Conservation (phyloP, 2,329 filamentous ascomycete species). For the Pseudogymnoascus sp. region DNA sequence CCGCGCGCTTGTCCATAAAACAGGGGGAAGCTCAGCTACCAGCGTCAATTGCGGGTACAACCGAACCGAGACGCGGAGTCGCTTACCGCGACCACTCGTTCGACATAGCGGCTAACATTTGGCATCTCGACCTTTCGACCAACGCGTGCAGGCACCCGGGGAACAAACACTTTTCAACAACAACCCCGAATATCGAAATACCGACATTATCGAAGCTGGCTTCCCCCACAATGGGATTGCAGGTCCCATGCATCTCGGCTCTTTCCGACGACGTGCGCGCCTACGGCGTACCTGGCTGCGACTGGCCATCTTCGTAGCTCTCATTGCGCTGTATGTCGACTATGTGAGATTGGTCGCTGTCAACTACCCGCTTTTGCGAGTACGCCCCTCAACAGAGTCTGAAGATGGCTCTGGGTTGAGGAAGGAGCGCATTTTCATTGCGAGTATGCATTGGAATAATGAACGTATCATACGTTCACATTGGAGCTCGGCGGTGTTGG, state of each 20-base stretch:
- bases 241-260: conserved; percentile 12
- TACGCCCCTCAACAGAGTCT: conserved; percentile 1
- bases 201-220: conserved; percentile 3
- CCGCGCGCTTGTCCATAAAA: not conserved
- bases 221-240: conserved; percentile 7
- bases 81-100: not conserved
- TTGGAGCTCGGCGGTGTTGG: conserved; percentile 55
- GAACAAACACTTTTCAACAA: not conserved
- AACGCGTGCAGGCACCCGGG: conserved; percentile 3
- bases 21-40: not conserved
- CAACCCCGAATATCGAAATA: not conserved
- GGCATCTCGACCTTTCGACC: not conserved
- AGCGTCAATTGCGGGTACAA: not conserved
- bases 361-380: conserved; percentile 9
- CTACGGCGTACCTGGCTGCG: conserved; percentile 14
- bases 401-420: conserved; percentile 3
- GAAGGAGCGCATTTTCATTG: conserved; percentile 52
- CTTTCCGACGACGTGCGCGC: conserved; percentile 14
- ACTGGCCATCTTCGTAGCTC: conserved; percentile 10
- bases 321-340: conserved; percentile 15
- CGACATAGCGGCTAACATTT: conserved; percentile 1
- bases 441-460: conserved; percentile 62
- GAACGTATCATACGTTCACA: conserved; percentile 50
- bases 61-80: conserved; percentile 1
- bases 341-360: conserved; percentile 4